phyloP scores from a whole-genome alignment of 2,329 filamentous ascomycete species.

The Aspergillus sergii region DNA sequence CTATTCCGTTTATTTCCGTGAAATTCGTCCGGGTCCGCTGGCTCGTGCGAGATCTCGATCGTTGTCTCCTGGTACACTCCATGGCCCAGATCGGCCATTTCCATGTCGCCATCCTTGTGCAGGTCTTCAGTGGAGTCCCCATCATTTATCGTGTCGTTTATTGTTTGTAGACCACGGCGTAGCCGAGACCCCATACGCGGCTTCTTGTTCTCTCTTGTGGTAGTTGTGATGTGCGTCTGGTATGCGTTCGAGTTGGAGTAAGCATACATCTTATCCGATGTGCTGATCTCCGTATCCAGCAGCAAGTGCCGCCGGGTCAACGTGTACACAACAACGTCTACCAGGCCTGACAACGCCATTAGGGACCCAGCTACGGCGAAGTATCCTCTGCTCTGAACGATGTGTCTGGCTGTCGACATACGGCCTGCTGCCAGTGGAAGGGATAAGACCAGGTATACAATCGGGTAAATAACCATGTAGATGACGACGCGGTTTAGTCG shows the following conservation, averaged over 20 bases:
- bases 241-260: conserved; percentile 32
- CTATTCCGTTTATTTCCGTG: conserved; percentile 2
- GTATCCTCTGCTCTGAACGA: conserved; percentile 42
- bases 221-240: conserved; percentile 32
- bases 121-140: conserved; percentile 50
- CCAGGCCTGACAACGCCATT: conserved; percentile 59
- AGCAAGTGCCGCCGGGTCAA: conserved; percentile 59
- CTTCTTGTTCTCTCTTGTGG: conserved; percentile 17
- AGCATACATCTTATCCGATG: conserved; percentile 28
- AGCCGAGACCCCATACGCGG: conserved; percentile 22
- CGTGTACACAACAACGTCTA: conserved; percentile 61
- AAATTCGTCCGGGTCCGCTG: conserved; percentile 24
- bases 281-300: conserved; percentile 48
- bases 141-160: conserved; percentile 23
- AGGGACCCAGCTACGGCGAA: conserved; percentile 56
- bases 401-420: conserved; percentile 40
- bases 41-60: conserved; percentile 44
- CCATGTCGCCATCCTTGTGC: conserved; percentile 30
- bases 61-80: conserved; percentile 47
- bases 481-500: conserved; percentile 44
- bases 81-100: conserved; percentile 34
- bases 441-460: conserved; percentile 62
- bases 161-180: conserved; percentile 24
- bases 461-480: conserved; percentile 50
- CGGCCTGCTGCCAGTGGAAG: conserved; percentile 60